Evolutionary conservation across 495 filamentous ascomycete genomes (phyloP).

Genomic region (Aspergillus incahuasiensis): DNA sequence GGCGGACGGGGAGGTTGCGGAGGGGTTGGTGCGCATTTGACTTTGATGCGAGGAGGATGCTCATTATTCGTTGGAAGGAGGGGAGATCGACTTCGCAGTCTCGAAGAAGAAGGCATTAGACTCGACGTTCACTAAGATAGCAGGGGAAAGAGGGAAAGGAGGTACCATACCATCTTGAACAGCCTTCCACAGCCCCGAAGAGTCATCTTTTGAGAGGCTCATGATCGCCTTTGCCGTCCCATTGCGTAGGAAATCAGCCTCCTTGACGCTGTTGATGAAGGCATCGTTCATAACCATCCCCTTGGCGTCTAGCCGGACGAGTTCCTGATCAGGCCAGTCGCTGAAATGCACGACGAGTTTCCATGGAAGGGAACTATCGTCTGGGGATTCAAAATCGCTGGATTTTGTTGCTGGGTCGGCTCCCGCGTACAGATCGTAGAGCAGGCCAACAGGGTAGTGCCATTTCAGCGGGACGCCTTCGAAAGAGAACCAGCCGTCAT

Average conservation of each 20-base stretch:
- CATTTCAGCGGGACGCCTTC: constrained; percentile 79
- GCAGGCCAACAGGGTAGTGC: constrained; percentile 81
- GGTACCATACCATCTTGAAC: constrained; percentile 80
- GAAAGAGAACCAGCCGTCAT: constrained; percentile 68
- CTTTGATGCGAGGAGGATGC: constrained; percentile 66
- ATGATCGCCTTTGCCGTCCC: constrained; percentile 91
- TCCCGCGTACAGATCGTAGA: constrained; percentile 82
- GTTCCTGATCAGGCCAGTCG: constrained; percentile 64
- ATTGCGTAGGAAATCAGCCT: constrained; percentile 89
- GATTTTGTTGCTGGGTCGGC: constrained; percentile 49
- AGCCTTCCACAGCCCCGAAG: constrained; percentile 78
- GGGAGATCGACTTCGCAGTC: constrained; percentile 75
- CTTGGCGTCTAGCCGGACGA: constrained; percentile 58
- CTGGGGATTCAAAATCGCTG: constrained; percentile 7
- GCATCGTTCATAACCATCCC: constrained; percentile 69
- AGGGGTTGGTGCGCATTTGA: constrained; percentile 59
- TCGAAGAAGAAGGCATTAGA: no score
- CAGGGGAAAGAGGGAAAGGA: no score
- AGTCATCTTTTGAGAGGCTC: constrained; percentile 84
- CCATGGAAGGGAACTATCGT: constrained; percentile 64
- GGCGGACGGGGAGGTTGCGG: constrained; percentile 74
- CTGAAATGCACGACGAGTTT: constrained; percentile 69
- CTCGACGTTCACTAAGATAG: no score
- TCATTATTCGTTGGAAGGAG: constrained; percentile 68
- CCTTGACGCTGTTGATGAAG: constrained; percentile 92